Base-by-base conservation (phyloP, 331 rosid genomes). In the Pyracantha coccinea region DNA sequence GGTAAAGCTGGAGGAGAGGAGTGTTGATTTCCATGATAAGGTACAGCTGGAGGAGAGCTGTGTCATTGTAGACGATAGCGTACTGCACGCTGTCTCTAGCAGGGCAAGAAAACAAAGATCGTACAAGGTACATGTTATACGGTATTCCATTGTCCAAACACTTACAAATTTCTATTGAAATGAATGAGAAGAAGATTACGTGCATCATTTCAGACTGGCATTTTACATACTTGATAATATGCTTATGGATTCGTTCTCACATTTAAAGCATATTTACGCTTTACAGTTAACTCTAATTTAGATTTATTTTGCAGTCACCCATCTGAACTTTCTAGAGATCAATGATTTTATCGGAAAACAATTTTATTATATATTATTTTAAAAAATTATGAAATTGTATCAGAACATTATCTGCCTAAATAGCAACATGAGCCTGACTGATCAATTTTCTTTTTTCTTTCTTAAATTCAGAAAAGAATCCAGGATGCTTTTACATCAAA, bases 51-150 rank as follows among this genome's bases (percentile, higher is more conserved):
- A 68, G 50, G 89, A 86, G 54, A 82, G 83, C 29, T 83, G 91
- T 85, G 77, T 85, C 74, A 58, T 80, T 78, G 81, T 86, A 62
- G 87, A 88, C 25, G 91, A 85, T 74, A 82, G 78, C 9, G 79
- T 79, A 73, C 86, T 90, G 31, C 73, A 88, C 78, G 91, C 88
- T 25, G 79, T 80, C 62, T 77, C 96, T 63, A 61, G 35, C 74
- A 83, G 96, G 86, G 62, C 73, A 67, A 92, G 69, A 85, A 89
- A 80, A 77, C 90, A 80, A 72, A 79, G 90, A 79, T 92, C 99
- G 8, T 95, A 89, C 82, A 90, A 73, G 97, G 99, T 92, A 7
- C n/a, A 27, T 61, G 66, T 61, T 61, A 61, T 25, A 27, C 14
- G 14, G 45, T 38, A 38, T 38, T 38, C 19, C 4, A 32, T 61